Percentiles rank a stretch among this genome's conserved stretches.
These are phyloP conservation scores for Scedosporium aurantiacum DNA, from an alignment of 2,329 filamentous ascomycete species.

Conservation along the genomic window DNA sequence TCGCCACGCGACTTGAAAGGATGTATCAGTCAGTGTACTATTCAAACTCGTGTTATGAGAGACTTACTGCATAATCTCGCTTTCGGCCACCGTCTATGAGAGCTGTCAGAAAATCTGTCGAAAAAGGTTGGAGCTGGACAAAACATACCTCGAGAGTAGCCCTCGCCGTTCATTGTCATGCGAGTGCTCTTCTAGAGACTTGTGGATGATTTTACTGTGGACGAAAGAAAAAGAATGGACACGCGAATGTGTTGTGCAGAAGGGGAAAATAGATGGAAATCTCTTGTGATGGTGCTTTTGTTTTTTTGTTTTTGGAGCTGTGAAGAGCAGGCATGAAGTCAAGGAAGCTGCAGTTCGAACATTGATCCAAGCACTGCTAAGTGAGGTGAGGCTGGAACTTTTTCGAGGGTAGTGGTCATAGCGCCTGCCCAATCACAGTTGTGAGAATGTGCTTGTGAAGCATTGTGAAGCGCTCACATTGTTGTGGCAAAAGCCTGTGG, in stretches of 20 bases:
- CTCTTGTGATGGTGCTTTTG: neutral
- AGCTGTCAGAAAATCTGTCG: slow-evolving; percentile 10
- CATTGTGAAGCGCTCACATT: no score
- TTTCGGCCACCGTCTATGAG: slow-evolving; percentile 34
- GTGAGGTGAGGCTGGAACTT: slow-evolving; percentile 7
- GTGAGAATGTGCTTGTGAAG: neutral
- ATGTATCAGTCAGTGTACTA: neutral
- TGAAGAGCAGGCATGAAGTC: neutral
- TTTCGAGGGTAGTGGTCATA: slow-evolving; percentile 1
- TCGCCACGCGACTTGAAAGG: slow-evolving; percentile 2
- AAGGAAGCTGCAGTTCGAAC: neutral
- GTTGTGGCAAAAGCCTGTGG: no score
- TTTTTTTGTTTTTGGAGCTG: neutral
- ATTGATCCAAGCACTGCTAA: neutral
- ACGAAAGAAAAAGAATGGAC: neutral
- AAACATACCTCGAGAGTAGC: slow-evolving; percentile 63
- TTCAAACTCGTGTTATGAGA: neutral
- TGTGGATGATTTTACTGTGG: neutral
- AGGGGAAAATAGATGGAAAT: slow-evolving; percentile 4
- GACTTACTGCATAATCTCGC: slow-evolving; percentile 44
- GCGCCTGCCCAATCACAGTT: neutral
- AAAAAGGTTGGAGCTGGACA: slow-evolving; percentile 7
- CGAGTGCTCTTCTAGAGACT: neutral
- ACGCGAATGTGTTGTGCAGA: neutral
- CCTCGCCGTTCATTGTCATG: slow-evolving; percentile 70